Conservation (phyloP, 108 stramenopile species). For the Nitzschia sp. region DNA sequence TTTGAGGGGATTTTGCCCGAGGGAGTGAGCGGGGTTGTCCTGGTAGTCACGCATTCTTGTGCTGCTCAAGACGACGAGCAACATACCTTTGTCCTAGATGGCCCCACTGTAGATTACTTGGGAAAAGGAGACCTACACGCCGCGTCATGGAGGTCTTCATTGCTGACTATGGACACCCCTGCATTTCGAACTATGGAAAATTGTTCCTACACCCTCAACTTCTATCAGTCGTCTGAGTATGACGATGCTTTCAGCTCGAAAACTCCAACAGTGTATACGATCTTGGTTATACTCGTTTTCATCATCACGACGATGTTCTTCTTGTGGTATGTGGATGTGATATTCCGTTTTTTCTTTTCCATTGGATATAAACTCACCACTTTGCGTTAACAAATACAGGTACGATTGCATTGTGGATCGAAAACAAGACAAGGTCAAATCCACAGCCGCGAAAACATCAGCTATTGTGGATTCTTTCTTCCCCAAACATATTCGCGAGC, state of each 20-base stretch:
- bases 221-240: background rate
- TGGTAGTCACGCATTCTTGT: background rate
- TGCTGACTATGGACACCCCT: background rate
- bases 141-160: background rate
- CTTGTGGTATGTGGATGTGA: background rate
- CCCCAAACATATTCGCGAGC: slow-evolving; percentile 4
- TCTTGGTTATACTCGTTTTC: background rate
- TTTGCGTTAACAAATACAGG: background rate
- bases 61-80: background rate
- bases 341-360: no score
- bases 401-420: background rate
- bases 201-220: background rate
- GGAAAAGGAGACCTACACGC: background rate
- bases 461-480: slow-evolving; percentile 14
- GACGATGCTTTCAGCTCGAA: background rate
- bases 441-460: slow-evolving; percentile 7
- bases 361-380: no score
- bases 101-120: background rate
- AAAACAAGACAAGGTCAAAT: background rate
- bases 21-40: background rate
- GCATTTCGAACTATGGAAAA: background rate
- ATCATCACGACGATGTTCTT: background rate
- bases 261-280: background rate
- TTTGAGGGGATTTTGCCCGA: background rate
- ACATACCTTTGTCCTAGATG: background rate